Evolutionary conservation across 2,329 filamentous ascomycete genomes (phyloP), one percentile per base, ranked within the genome.

Genomic region (Thelonectria olida): DNA sequence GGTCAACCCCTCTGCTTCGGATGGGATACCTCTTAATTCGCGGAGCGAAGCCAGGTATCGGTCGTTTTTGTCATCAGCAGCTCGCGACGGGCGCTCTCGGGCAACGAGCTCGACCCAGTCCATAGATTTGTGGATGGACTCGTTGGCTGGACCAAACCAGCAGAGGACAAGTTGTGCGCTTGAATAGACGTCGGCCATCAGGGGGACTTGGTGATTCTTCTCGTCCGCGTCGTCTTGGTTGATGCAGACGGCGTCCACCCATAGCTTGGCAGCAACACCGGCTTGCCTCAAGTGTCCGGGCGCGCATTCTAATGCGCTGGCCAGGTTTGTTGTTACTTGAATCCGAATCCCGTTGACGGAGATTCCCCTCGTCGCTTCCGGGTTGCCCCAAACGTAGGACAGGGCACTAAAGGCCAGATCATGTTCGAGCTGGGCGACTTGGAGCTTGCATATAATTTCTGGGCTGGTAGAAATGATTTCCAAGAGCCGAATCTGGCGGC

Each of bases 191-290:
- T 39, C 19, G 12, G 27, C 23, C 55, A 58, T 58, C 19, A 44
- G 31, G 19, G 34, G 36, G 7, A 58, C 55, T 19, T 58, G 55
- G 9, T 15, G 15, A n/a, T 36, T 58, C 27, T 39, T 41, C 31
- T 58, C 55, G 8, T 5, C 39, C 15, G 13, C 9, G 17, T 58
- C 54, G 15, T n/a, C 23, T 20, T 56, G 44, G 36, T 56, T 56
- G 42, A 56, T 56, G 31, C 53, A 56, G 9, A 56, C 36, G 7
- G 53, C 53, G 28, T 56, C 53, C 5, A 44, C 53, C 53, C 44
- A 56, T 15, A 34, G 15, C 31, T 15, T 34, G 7, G 31, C 10
- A 15, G 31, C 31, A 15, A 34, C 31, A 4, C 15, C 10, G 31
- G n/a, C n/a, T 41, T 41, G 5, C n/a, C 7, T 20, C 19, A 41